Evolutionary conservation across 345 rosid species (phyloP).

Genomic region (Salix exigua): DNA sequence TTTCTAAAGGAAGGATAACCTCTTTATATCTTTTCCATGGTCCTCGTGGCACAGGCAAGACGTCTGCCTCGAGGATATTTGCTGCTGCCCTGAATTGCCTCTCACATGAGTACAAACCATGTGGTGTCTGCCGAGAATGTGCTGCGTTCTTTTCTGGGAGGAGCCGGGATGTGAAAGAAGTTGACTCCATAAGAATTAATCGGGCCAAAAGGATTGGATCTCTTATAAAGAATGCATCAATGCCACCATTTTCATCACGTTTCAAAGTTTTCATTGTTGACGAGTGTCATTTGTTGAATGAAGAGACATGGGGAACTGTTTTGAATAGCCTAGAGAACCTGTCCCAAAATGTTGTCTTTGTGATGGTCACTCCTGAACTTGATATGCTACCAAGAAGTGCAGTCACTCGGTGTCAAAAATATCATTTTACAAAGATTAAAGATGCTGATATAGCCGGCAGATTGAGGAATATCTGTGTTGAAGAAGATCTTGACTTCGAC

Average conservation of each 20-base stretch:
- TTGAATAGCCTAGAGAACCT: slow-evolving; percentile 61
- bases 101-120: slow-evolving; percentile 69
- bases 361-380: slow-evolving; percentile 76
- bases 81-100: slow-evolving; percentile 93
- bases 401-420: slow-evolving; percentile 71
- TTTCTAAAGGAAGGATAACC: slow-evolving; percentile 67
- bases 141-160: slow-evolving; percentile 55
- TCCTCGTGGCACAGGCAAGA: slow-evolving; percentile 93
- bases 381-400: slow-evolving; percentile 77
- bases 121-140: slow-evolving; percentile 87
- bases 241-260: slow-evolving; percentile 67
- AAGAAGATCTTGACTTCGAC: slow-evolving; percentile 75
- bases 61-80: slow-evolving; percentile 80
- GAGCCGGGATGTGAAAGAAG: slow-evolving; percentile 66
- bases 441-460: slow-evolving; percentile 58
- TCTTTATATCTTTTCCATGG: slow-evolving; percentile 83
- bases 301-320: slow-evolving; percentile 72
- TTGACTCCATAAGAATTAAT: slow-evolving; percentile 69
- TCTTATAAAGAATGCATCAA: slow-evolving; percentile 56
- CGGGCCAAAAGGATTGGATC: slow-evolving; percentile 51
- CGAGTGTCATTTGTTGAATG: slow-evolving; percentile 77
- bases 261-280: slow-evolving; percentile 76
- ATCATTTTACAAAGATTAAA: slow-evolving; percentile 70
- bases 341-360: slow-evolving; percentile 62
- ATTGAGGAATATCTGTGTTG: slow-evolving; percentile 58